Conservation (phyloP, 1,139 yeast genomes). For the Magnusiomyces clavatus region DNA sequence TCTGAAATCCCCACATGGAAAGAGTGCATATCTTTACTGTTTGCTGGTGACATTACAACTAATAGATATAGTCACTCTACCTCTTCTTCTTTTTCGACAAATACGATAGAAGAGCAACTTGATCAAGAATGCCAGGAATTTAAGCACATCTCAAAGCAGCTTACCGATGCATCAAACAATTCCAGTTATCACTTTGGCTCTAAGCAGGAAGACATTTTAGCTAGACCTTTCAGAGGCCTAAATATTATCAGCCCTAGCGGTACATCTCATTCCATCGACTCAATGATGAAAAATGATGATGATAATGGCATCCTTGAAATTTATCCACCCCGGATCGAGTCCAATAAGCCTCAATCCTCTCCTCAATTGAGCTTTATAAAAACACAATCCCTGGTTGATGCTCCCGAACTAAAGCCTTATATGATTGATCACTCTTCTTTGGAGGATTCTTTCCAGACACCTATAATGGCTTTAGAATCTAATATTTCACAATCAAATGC, state of each 20-base stretch:
- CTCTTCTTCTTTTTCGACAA: too few species aligned
- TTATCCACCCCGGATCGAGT: too few species aligned
- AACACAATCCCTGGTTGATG: conserved; percentile 7
- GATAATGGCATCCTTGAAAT: too few species aligned
- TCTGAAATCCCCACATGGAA: conserved; percentile 6
- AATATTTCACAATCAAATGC: too few species aligned
- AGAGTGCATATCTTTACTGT: too few species aligned
- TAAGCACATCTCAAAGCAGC: neutral
- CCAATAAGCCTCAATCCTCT: neutral
- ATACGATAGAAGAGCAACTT: neutral
- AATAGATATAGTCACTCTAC: too few species aligned
- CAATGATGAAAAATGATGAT: neutral
- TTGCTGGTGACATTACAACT: too few species aligned
- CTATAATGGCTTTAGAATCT: too few species aligned
- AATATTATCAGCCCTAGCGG: conserved; percentile 6
- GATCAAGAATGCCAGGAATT: neutral
- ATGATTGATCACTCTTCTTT: conserved; percentile 3
- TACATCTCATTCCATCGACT: neutral
- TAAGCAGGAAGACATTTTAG: conserved; percentile 7
- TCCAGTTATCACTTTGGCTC: conserved; percentile 9
- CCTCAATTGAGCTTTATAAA: conserved; percentile 5
- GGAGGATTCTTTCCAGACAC: too few species aligned
- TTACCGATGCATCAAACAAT: neutral
- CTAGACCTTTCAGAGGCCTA: conserved; percentile 7
- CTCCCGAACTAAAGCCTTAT: conserved; percentile 7